Conservation (phyloP, 768 basidiomycete species). For the Agaricus blazei region DNA sequence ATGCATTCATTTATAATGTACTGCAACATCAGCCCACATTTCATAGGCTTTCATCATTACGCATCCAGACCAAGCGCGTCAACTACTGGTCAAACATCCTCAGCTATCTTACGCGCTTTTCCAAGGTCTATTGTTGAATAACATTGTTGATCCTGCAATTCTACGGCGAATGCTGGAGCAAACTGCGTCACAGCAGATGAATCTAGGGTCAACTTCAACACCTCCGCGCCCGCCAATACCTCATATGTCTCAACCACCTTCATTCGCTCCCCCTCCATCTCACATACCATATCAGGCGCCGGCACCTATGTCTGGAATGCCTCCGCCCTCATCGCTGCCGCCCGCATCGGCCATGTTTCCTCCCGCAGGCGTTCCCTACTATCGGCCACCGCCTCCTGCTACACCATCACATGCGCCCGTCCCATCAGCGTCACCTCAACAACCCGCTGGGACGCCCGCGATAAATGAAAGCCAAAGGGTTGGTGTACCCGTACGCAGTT, state of each 20-base stretch:
- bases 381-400: conserved; percentile 11
- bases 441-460: conserved; percentile 29
- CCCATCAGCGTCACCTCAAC: conserved; percentile 23
- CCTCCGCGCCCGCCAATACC: conserved; percentile 21
- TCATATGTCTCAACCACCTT: conserved; percentile 47
- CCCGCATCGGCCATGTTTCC: conserved; percentile 25
- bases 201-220: conserved; percentile 16
- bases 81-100: conserved; percentile 76
- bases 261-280: conserved; percentile 25
- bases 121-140: conserved; percentile 89
- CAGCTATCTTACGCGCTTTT: conserved; percentile 96
- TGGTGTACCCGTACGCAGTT: conserved; percentile 12
- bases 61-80: conserved; percentile 84
- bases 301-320: conserved; percentile 25
- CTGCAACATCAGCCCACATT: neutral
- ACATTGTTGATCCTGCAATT: conserved; percentile 85
- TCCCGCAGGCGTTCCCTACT: conserved; percentile 26
- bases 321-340: conserved; percentile 19
- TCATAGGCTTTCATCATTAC: conserved; percentile 85
- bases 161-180: conserved; percentile 64
- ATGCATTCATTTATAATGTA: conserved; percentile 19
- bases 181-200: conserved; percentile 20
- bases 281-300: conserved; percentile 28
- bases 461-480: conserved; percentile 50
- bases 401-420: conserved; percentile 14